Percentiles rank a stretch among this genome's conserved stretches.
Evolutionary conservation across 2,329 filamentous ascomycete species (phyloP).

Genomic region (Annulohypoxylon truncatum): DNA sequence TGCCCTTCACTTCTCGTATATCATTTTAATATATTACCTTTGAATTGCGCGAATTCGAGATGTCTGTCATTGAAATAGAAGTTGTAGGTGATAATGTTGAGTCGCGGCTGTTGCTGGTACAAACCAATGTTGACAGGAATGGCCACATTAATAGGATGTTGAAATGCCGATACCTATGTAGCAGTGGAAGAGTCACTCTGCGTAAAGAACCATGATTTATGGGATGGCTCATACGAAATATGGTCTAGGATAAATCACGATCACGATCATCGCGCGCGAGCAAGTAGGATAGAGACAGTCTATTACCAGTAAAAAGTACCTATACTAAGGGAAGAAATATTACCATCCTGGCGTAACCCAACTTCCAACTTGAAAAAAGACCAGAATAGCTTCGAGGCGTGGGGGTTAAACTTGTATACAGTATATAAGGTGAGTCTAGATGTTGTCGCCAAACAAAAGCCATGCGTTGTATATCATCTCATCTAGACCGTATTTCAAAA

Average conservation of each 20-base stretch:
- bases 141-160: too few relatives aligned
- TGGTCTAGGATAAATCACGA: too few relatives aligned
- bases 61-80: too few relatives aligned
- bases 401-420: conserved; percentile 35
- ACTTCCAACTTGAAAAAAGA: not conserved
- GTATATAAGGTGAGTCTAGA: conserved; percentile 29
- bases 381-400: conserved; percentile 1
- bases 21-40: not conserved
- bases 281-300: conserved; percentile 15
- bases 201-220: too few relatives aligned
- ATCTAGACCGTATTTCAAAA: not conserved
- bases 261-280: not conserved
- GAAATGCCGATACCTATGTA: too few relatives aligned
- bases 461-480: conserved; percentile 20
- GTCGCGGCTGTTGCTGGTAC: too few relatives aligned
- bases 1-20: too few relatives aligned
- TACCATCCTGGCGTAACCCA: conserved; percentile 19
- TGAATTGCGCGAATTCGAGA: too few relatives aligned
- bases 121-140: too few relatives aligned
- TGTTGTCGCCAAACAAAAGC: conserved; percentile 7
- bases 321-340: conserved; percentile 32
- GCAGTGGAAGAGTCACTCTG: too few relatives aligned
- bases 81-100: too few relatives aligned
- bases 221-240: too few relatives aligned
- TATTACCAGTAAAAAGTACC: conserved; percentile 35